phyloP scores from a whole-genome alignment of 163 green algal genomes.

The Chloromonas sp. region DNA sequence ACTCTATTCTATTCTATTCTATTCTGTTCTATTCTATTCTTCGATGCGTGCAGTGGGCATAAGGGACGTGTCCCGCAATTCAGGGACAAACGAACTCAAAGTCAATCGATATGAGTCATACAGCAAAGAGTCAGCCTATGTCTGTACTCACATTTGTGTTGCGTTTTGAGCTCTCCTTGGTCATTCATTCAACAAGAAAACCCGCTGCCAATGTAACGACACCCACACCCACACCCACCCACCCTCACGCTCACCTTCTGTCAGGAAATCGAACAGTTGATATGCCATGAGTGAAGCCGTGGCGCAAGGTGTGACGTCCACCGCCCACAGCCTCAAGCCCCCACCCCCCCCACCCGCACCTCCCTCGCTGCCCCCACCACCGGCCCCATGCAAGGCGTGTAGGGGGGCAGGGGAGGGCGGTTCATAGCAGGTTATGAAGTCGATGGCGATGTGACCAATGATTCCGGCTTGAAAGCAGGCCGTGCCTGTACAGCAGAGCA shows the following conservation, averaged over 20 bases:
- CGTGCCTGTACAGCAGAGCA: background rate
- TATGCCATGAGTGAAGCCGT: conserved; percentile 45
- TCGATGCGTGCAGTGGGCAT: too few relatives aligned
- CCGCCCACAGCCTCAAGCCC: conserved; percentile 52
- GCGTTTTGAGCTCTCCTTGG: too few relatives aligned
- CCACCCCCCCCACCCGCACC: background rate
- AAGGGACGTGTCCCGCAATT: too few relatives aligned
- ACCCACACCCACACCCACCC: background rate
- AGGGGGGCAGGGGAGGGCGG: background rate
- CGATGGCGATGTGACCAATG: conserved; percentile 53
- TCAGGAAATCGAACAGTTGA: conserved; percentile 66
- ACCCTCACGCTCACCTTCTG: conserved; percentile 22
- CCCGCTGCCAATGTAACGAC: background rate
- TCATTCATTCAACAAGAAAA: too few relatives aligned
- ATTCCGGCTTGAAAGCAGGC: conserved; percentile 35
- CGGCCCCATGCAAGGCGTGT: background rate
- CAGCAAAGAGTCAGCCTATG: too few relatives aligned
- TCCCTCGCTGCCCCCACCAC: background rate
- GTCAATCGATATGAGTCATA: too few relatives aligned
- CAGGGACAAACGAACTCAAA: too few relatives aligned
- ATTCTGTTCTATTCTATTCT: too few relatives aligned
- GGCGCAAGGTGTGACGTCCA: conserved; percentile 32
- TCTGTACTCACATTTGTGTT: too few relatives aligned
- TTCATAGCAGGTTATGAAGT: conserved; percentile 50
- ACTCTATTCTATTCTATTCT: too few relatives aligned